These are phyloP conservation scores for Aureobasidium mangrovei DNA, from an alignment of 2,329 filamentous ascomycete genomes.

Conservation along the genomic window DNA sequence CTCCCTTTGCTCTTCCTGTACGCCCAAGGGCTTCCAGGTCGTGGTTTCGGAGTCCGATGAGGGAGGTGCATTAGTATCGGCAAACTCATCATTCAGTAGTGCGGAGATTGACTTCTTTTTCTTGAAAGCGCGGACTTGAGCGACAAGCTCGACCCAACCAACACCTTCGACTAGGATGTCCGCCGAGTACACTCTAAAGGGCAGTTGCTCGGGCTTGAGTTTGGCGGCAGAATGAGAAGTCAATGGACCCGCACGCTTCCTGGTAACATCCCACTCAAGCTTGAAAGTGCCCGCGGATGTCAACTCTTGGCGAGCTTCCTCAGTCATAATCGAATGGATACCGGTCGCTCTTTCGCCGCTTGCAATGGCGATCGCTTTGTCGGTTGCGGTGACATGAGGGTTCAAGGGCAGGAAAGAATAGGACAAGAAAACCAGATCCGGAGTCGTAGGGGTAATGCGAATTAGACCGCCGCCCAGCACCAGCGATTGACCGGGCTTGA, in stretches of 20 bases:
- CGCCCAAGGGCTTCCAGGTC: background rate
- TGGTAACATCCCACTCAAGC: conserved; percentile 77
- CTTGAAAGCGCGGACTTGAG: conserved; percentile 57
- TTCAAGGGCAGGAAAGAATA: conserved; percentile 78
- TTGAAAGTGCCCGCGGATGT: conserved; percentile 63
- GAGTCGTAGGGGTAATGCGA: conserved; percentile 67
- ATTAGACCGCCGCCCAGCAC: conserved; percentile 69
- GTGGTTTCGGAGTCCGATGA: background rate
- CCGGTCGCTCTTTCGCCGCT: conserved; percentile 50
- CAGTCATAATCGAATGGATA: conserved; percentile 52
- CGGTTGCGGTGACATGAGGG: conserved; percentile 67
- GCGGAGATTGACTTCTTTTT: background rate
- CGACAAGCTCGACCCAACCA: conserved; percentile 84
- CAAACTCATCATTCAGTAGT: background rate
- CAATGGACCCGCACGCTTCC: conserved; percentile 63
- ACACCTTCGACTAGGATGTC: conserved; percentile 88
- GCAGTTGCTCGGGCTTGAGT: conserved; percentile 58
- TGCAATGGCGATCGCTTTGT: conserved; percentile 71
- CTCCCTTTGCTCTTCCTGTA: conserved; percentile 25
- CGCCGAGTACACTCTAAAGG: conserved; percentile 68
- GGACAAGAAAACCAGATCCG: conserved; percentile 60
- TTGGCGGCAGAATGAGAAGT: conserved; percentile 55
- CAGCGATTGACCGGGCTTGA: conserved; percentile 71
- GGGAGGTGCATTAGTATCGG: background rate
- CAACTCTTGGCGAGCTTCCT: conserved; percentile 26